Conservation (phyloP, 1,139 yeast genomes). For the Candida neerlandica region DNA sequence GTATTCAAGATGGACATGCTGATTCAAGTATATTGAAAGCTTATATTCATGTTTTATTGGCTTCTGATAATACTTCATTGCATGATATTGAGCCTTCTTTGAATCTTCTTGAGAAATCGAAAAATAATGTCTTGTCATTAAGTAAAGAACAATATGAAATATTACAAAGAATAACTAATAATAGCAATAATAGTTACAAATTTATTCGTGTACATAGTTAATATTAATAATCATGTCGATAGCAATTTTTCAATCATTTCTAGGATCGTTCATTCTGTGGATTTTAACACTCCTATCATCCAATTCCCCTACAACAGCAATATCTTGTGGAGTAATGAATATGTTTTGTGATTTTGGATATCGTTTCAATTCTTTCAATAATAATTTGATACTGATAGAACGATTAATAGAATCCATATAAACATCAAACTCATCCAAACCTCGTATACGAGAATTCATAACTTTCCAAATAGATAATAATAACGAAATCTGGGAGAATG, state of each 20-base stretch:
- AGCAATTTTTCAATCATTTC: slow-evolving; percentile 22
- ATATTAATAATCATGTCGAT: neutral
- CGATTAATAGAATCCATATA: slow-evolving; percentile 96
- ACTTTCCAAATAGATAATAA: slow-evolving; percentile 90
- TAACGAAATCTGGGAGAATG: slow-evolving; percentile 88
- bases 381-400: slow-evolving; percentile 72
- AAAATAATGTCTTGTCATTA: neutral
- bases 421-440: slow-evolving; percentile 96
- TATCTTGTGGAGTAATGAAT: slow-evolving; percentile 93
- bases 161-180: slow-evolving; percentile 1
- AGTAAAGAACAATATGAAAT: slow-evolving; percentile 4
- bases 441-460: slow-evolving; percentile 85
- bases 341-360: slow-evolving; percentile 78
- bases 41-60: slow-evolving; percentile 5
- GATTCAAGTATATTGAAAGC: slow-evolving; percentile 4
- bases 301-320: slow-evolving; percentile 73
- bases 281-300: slow-evolving; percentile 65
- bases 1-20: neutral
- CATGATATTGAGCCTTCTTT: neutral
- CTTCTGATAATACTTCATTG: neutral
- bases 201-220: slow-evolving; percentile 8
- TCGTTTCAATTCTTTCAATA: slow-evolving; percentile 66
- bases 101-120: neutral
- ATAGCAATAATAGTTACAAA: neutral
- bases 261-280: slow-evolving; percentile 67